Percentiles rank a stretch among this genome's conserved stretches.
These are phyloP conservation scores for Cicer bijugum DNA, from an alignment of 306 rosid species.

Conservation along the genomic window DNA sequence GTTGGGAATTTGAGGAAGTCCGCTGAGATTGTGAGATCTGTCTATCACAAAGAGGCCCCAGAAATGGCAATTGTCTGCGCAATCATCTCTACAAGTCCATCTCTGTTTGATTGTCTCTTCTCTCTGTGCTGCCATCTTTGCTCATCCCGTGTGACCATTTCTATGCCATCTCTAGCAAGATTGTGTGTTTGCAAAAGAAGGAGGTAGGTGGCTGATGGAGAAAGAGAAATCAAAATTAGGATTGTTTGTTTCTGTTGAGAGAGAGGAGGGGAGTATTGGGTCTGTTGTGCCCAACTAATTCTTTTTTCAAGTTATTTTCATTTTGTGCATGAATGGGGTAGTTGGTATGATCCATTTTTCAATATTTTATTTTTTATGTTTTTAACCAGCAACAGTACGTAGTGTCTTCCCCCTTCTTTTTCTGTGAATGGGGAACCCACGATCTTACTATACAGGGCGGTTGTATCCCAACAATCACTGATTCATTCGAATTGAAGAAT, in stretches of 20 bases:
- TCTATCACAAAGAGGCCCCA: not conserved
- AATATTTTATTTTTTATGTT: not conserved
- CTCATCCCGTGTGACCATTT: not conserved
- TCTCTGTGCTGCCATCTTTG: not conserved
- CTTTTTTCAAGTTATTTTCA: not conserved
- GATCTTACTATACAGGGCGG: not conserved
- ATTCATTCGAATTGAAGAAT: not conserved
- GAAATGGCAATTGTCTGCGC: not conserved
- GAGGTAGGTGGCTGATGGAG: not conserved
- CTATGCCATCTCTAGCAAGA: not conserved
- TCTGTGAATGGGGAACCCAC: not conserved
- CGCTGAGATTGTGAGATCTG: not conserved
- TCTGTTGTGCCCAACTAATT: not conserved
- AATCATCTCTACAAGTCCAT: not conserved
- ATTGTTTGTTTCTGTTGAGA: not conserved
- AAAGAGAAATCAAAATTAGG: not conserved
- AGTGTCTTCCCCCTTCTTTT: not conserved
- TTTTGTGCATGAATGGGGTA: not conserved
- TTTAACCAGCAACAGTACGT: not conserved
- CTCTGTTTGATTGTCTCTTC: not conserved
- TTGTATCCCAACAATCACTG: conserved; percentile 18
- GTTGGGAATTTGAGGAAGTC: too few species aligned
- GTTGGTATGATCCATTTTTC: not conserved
- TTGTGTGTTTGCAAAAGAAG: not conserved
- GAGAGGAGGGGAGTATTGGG: not conserved